These are phyloP conservation scores for Aphanocladium album DNA, from an alignment of 2,329 filamentous ascomycete genomes.

Conservation along the genomic window DNA sequence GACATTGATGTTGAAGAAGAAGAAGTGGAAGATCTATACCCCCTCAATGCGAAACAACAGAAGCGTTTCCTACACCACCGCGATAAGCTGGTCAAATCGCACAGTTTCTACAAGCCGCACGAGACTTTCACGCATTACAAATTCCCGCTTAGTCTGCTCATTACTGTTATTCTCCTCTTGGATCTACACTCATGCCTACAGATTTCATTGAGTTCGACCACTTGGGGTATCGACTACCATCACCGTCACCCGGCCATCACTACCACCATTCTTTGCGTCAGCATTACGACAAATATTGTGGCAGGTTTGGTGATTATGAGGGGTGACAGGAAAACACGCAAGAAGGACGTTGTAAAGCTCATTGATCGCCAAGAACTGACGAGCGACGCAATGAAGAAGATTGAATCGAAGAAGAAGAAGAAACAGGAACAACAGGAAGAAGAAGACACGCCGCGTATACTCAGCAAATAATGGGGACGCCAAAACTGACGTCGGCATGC, in stretches of 20 bases:
- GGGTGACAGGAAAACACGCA: slow-evolving; percentile 70
- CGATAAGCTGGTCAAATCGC: slow-evolving; percentile 72
- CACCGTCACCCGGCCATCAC: slow-evolving; percentile 67
- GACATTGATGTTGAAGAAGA: slow-evolving; percentile 24
- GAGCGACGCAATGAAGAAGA: slow-evolving; percentile 45
- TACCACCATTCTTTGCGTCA: slow-evolving; percentile 74
- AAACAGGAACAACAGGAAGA: slow-evolving; percentile 23
- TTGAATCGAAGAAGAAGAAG: slow-evolving; percentile 40
- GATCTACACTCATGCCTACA: slow-evolving; percentile 78
- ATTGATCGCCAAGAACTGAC: slow-evolving; percentile 75
- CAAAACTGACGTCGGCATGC: not conserved
- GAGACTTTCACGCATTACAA: slow-evolving; percentile 78
- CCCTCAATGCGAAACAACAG: slow-evolving; percentile 63
- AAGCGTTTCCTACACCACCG: slow-evolving; percentile 70
- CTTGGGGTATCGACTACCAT: slow-evolving; percentile 72
- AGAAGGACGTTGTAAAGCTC: slow-evolving; percentile 78
- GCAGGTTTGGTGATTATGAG: slow-evolving; percentile 72
- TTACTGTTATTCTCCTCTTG: slow-evolving; percentile 72
- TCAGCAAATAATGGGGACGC: not conserved
- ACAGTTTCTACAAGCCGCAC: slow-evolving; percentile 86
- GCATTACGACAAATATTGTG: slow-evolving; percentile 70
- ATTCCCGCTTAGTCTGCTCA: slow-evolving; percentile 68
- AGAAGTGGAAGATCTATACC: slow-evolving; percentile 42
- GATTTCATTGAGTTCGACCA: slow-evolving; percentile 71
- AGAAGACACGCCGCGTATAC: not conserved